Base-by-base conservation (phyloP, 345 rosid species). In the Sisymbrium altissimum region DNA sequence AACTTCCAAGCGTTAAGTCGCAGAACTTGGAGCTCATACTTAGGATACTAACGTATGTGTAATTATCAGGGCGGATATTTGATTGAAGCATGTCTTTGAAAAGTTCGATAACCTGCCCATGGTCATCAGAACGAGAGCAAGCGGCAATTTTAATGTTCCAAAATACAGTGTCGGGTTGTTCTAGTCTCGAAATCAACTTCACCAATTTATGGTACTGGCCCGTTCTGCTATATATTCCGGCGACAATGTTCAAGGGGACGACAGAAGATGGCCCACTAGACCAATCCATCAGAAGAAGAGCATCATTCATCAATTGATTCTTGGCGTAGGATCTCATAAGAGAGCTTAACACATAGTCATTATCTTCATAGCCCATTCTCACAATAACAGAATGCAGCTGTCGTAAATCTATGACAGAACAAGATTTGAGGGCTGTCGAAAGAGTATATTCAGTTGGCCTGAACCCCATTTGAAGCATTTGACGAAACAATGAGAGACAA, bases 61-160 rank as follows among this genome's bases (percentile, higher is more conserved):
- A 89, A 15, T 88, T 84, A 81, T 94, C 97, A 32, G 98, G 89
- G 64, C 3, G 71, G 57, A 85, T 78, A 49, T 68, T 67, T 70
- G 78, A 79, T 25, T 73, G 55, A 32, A n/a, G 84, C 92, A 88
- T 83, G 69, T 81, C 74, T 68, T 82, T 88, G 67, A 91, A 89
- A 67, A 89, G 81, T 74, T 86, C 83, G 13, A 86, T 75, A 49
- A 72, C 95, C 81, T 91, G 89, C 64, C 70, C 55, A 44, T 82
- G 64, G 62, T 84, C 38, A 67, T 86, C 83, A 41, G 50, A 72
- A 27, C 85, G 95, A 69, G 93, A 85, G 80, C 88, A 87, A 67
- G 98, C 96, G 12, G 92, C 86, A 45, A 87, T 80, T 35, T 74
- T 83, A 69, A 89, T 89, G 75, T 91, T 94, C 97, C 95, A 94